Base-by-base conservation (phyloP, 2,329 filamentous ascomycete genomes). In the Leptographium flavum region DNA sequence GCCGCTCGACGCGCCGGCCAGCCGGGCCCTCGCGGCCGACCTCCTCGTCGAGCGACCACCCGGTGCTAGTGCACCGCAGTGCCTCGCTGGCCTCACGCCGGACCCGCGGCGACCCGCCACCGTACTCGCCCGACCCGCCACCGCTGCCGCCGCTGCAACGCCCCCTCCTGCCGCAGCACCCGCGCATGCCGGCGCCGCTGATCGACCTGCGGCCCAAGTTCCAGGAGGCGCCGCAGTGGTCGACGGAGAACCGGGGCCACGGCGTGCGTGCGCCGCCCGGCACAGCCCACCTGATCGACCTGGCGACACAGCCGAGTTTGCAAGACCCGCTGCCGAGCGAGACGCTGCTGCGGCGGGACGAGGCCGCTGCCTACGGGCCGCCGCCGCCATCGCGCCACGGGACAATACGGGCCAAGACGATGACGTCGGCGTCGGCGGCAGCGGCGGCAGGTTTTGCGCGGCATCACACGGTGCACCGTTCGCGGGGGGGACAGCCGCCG, bases 191-290 rank as follows among this genome's bases (percentile, higher is more conserved):
- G 3, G 77, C 76, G 49, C 81, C 83, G 2, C 67, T 87, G 6
- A 62, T 87, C 27, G 82, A 84, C 54, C 68, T 87, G 35, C 79
- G 77, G 0, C 76, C 78, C 0, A 66, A 69, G 41, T 82, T 80
- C 55, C 68, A 71, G 42, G 79, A 83, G 49, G 70, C 79, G 7
- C 79, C 79, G 17, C 69, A 80, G 58, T 70, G 71, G 55, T 60
- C 65, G 44, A 67, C 65, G 39, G 71, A 73, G 41, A 66, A 70
- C 15, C 70, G 70, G 48, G 76, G 74, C 4, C 63, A 62, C 38
- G 67, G 66, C 19, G 59, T 70, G n/a, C 63, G 60, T 13, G 60
- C 61, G 4, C 60, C 63, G 0, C 52, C 56, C 3, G 65, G 65
- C 17, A 62, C 63, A 15, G 60, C 63, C 11, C 68, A 66, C 10